phyloP scores from a whole-genome alignment of 1,139 yeast genomes.

The Candida frijolesensis region DNA sequence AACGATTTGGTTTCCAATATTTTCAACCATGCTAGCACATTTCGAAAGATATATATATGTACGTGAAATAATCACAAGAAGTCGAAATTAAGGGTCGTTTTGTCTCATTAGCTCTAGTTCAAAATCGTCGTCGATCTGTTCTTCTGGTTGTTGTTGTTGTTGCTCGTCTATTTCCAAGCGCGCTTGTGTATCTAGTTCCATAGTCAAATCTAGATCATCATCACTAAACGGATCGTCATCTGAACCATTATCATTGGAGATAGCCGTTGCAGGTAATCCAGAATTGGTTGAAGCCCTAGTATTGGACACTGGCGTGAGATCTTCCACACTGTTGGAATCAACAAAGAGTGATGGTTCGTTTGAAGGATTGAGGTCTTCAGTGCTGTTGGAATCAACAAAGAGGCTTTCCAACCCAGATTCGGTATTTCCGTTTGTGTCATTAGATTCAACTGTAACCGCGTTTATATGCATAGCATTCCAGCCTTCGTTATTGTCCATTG shows the following conservation, averaged over 20 bases:
- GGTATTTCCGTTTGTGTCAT: not conserved
- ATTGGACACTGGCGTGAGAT: not conserved
- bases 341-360: not conserved
- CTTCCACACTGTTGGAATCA: not conserved
- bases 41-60: constrained; percentile 43
- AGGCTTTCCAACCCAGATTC: not conserved
- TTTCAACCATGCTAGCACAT: constrained; percentile 38
- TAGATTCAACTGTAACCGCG: not conserved
- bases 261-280: not conserved
- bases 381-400: constrained; percentile 4
- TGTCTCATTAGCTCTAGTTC: constrained; percentile 45
- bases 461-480: constrained; percentile 2
- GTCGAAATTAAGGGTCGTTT: constrained; percentile 2
- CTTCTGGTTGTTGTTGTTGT: constrained; percentile 18
- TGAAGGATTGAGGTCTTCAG: not conserved
- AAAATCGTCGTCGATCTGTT: constrained; percentile 29
- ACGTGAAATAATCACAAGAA: constrained; percentile 7
- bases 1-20: constrained; percentile 51
- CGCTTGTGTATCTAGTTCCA: constrained; percentile 4
- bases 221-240: constrained; percentile 25
- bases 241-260: constrained; percentile 20
- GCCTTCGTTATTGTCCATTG: constrained; percentile 21
- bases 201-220: constrained; percentile 17
- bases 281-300: not conserved
- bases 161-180: constrained; percentile 8